Evolutionary conservation across 2,329 filamentous ascomycete genomes (phyloP).

Genomic region (Colletotrichum coccodes): DNA sequence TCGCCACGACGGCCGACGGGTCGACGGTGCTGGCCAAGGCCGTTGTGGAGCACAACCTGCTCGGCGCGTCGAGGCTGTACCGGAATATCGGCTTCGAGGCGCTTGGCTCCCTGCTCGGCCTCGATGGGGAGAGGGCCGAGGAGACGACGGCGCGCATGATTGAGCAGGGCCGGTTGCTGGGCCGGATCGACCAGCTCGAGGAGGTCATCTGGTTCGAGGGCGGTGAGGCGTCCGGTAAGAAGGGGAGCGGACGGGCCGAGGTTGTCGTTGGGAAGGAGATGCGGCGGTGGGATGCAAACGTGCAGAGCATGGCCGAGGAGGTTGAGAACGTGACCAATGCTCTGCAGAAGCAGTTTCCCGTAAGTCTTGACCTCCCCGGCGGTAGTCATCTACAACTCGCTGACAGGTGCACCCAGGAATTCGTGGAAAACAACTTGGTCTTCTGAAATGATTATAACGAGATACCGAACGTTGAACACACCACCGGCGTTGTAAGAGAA

Average conservation of each 20-base stretch:
- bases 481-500: conserved; percentile 21
- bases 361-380: conserved; percentile 40
- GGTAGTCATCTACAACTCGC: no score
- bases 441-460: conserved; percentile 40
- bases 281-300: conserved; percentile 88
- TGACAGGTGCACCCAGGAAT: conserved; percentile 52
- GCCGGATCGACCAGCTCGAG: conserved; percentile 94
- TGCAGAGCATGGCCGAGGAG: conserved; percentile 87
- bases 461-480: neutral
- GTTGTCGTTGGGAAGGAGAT: conserved; percentile 76
- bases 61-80: conserved; percentile 84
- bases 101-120: conserved; percentile 80
- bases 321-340: conserved; percentile 87
- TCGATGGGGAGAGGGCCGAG: conserved; percentile 85
- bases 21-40: conserved; percentile 93
- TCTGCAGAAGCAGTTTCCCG: conserved; percentile 84
- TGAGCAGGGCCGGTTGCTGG: conserved; percentile 88
- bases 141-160: conserved; percentile 95
- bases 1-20: conserved; percentile 89
- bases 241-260: conserved; percentile 73
- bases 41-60: conserved; percentile 94
- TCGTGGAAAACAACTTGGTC: conserved; percentile 64
- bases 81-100: conserved; percentile 81
- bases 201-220: conserved; percentile 87
- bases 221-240: conserved; percentile 75